phyloP scores from a whole-genome alignment of 1,139 yeast genomes.

The Torulaspora globosa region DNA sequence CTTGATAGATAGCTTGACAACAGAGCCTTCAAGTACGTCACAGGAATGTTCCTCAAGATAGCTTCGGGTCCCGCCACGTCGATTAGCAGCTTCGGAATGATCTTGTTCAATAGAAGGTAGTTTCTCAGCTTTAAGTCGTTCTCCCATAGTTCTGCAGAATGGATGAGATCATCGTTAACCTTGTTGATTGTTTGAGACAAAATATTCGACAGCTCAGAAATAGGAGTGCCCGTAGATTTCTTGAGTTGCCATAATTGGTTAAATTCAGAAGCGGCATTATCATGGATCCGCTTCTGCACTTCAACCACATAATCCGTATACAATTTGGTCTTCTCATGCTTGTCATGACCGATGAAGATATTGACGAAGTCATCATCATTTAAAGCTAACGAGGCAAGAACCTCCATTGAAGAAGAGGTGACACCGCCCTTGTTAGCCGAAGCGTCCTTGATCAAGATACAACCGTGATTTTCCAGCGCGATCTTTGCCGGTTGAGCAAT shows the following conservation, averaged over 20 bases:
- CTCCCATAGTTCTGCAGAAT: slow-evolving; percentile 79
- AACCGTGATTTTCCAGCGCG: slow-evolving; percentile 79
- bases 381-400: slow-evolving; percentile 87
- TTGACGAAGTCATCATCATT: slow-evolving; percentile 79
- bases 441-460: slow-evolving; percentile 87
- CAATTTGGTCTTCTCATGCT: slow-evolving; percentile 55
- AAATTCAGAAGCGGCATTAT: slow-evolving; percentile 81
- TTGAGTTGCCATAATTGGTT: slow-evolving; percentile 81
- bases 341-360: slow-evolving; percentile 42
- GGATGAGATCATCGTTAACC: slow-evolving; percentile 81
- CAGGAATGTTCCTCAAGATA: slow-evolving; percentile 77
- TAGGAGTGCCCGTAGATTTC: slow-evolving; percentile 60
- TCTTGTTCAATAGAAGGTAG: slow-evolving; percentile 61
- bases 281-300: slow-evolving; percentile 70
- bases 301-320: slow-evolving; percentile 77
- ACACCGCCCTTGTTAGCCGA: slow-evolving; percentile 99
- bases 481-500: slow-evolving; percentile 92
- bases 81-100: slow-evolving; percentile 73
- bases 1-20: slow-evolving; percentile 90
- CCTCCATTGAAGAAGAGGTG: slow-evolving; percentile 93
- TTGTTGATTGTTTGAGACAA: slow-evolving; percentile 83
- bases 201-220: slow-evolving; percentile 78
- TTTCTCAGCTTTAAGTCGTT: slow-evolving; percentile 75
- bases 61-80: slow-evolving; percentile 70
- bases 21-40: slow-evolving; percentile 78